Base-by-base conservation (phyloP, 2,329 filamentous ascomycete species). In the Podosphaera leucotricha region DNA sequence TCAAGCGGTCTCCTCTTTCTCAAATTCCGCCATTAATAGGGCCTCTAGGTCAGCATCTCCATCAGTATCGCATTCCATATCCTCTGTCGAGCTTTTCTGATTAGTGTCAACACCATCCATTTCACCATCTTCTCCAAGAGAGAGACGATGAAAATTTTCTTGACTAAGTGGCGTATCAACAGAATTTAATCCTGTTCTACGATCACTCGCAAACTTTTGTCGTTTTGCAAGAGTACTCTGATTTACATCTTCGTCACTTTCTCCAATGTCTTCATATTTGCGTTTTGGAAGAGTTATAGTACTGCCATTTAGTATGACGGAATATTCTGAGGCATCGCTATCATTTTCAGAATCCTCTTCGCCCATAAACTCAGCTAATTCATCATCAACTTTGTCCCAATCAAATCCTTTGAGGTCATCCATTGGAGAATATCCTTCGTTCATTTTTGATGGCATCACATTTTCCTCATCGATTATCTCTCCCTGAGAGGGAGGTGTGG, bases 331-430 rank as follows among this genome's bases (percentile, higher is more conserved):
- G 6, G 47, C 49, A 19, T 52, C 53, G 2, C 51, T 51, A 45
- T 56, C 55, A 38, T 64, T 65, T 11, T 66, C 67, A 7, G 35
- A 43, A 65, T 66, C 1, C 68, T 67, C 70, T 5, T 64, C 62
- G 8, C 69, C 70, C 51, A 90, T 62, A 51, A 90, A 86, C 39
- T 83, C 81, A 13, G 71, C 72, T 8, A 92, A 63, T 54, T 92
- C 84, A 46, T 80, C 75, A 50, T 84, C 76, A 1, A 72, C 68
- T 8, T 63, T 66, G 3, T 65, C 70, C 66, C 75, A 77, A 55
- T 81, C 68, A 45, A 78, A 72, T 13, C 63, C 61, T 46, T 67
- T 66, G 3, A 75, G 58, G 43, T 67, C 67, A 43, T 75, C 68
- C 48, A 75, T 70, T 2, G 70, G 71, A 16, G 66, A 66, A 1